Percentiles rank a stretch among this genome's conserved stretches.
phyloP scores from a whole-genome alignment of 768 basidiomycete species.

The Mycena amicta region DNA sequence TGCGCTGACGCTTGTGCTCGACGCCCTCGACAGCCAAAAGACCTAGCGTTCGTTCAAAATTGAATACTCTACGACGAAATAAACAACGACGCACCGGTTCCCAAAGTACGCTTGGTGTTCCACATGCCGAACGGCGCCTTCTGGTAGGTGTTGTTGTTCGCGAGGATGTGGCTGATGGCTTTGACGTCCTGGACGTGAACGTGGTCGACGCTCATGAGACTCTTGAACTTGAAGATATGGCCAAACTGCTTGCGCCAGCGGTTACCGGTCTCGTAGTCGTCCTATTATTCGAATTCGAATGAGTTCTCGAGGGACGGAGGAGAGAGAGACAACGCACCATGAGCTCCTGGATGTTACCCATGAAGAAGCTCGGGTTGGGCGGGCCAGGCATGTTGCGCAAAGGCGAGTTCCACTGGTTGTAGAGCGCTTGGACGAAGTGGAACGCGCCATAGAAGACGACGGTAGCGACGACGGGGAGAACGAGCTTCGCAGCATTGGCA shows the following conservation, averaged over 20 bases:
- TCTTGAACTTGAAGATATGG: background rate
- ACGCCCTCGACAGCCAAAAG: constrained; percentile 33
- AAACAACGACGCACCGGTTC: constrained; percentile 32
- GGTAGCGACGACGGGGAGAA: constrained; percentile 10
- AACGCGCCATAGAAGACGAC: background rate
- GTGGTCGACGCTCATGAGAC: constrained; percentile 9
- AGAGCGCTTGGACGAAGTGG: background rate
- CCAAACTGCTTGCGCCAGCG: background rate
- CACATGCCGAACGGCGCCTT: constrained; percentile 34
- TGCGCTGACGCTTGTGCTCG: constrained; percentile 27
- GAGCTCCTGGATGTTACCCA: constrained; percentile 33
- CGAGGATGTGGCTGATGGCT: constrained; percentile 52
- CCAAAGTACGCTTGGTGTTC: constrained; percentile 15
- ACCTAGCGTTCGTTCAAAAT: constrained; percentile 32
- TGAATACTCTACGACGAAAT: constrained; percentile 12
- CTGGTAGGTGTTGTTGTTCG: constrained; percentile 43
- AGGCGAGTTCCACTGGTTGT: background rate
- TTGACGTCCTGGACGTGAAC: constrained; percentile 52
- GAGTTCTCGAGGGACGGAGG: too few species aligned
- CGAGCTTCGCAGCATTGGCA: too few species aligned
- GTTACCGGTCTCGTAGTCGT: background rate
- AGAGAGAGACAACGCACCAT: constrained; percentile 19
- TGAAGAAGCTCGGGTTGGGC: constrained; percentile 24
- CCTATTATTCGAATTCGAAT: too few species aligned
- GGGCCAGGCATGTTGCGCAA: background rate